Conservation (phyloP, 2,329 filamentous ascomycete species). For the Ilyonectria destructans region DNA sequence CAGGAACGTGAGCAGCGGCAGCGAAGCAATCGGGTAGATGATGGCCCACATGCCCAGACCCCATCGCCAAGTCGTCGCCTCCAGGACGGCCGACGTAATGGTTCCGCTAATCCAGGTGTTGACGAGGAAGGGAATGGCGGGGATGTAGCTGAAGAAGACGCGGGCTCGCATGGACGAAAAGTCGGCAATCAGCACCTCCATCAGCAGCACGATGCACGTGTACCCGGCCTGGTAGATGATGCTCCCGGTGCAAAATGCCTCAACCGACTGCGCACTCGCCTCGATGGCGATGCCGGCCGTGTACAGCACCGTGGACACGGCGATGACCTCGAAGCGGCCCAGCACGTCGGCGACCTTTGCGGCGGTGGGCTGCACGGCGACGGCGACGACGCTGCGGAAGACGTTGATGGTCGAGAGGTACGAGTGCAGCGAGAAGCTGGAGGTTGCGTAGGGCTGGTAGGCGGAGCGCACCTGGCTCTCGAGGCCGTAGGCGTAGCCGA, state of each 20-base stretch:
- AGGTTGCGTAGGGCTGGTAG: slow-evolving; percentile 71
- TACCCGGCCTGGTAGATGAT: slow-evolving; percentile 74
- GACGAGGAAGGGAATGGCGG: slow-evolving; percentile 71
- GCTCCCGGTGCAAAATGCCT: slow-evolving; percentile 68
- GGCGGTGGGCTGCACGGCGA: slow-evolving; percentile 71
- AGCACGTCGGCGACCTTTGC: slow-evolving; percentile 77
- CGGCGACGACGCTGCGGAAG: slow-evolving; percentile 72
- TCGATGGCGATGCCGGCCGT: slow-evolving; percentile 70
- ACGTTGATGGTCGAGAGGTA: slow-evolving; percentile 73
- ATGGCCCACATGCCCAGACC: slow-evolving; percentile 77
- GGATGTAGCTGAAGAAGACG: slow-evolving; percentile 76
- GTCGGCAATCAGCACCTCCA: slow-evolving; percentile 75
- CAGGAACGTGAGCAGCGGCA: slow-evolving; percentile 68
- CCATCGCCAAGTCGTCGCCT: slow-evolving; percentile 71
- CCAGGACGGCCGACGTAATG: slow-evolving; percentile 67
- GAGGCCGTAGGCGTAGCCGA: slow-evolving; percentile 74
- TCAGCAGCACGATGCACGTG: slow-evolving; percentile 69
- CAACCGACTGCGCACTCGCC: slow-evolving; percentile 63
- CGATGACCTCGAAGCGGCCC: slow-evolving; percentile 72
- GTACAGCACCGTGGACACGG: slow-evolving; percentile 71
- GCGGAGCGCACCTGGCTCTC: slow-evolving; percentile 67
- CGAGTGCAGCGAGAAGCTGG: slow-evolving; percentile 67
- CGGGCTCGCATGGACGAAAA: slow-evolving; percentile 73
- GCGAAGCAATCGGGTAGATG: slow-evolving; percentile 70
- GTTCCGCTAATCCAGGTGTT: slow-evolving; percentile 78